Evolutionary conservation across 2,329 filamentous ascomycete genomes (phyloP), one percentile per base, ranked within the genome.

Genomic region (Exophiala xenobiotica): DNA sequence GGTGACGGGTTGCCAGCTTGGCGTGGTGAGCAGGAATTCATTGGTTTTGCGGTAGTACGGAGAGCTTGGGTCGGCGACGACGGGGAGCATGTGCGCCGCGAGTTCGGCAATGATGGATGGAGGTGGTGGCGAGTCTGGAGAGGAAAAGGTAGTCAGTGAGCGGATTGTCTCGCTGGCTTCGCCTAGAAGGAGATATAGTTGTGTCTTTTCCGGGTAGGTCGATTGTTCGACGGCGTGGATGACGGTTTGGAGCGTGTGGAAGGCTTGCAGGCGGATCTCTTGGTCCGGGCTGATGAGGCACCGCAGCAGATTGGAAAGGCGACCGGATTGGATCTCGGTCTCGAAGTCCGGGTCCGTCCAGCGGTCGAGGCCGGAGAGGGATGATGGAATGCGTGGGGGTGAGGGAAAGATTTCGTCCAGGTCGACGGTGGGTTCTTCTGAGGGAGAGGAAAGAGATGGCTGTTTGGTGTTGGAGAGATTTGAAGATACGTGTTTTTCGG

Each of bases 41-140:
- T 95, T 96, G 69, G 93, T 74, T 66, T 96, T 96, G 51, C 83
- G 81, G 67, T 96, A 97, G 29, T 96, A 79, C 54, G 81, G 82
- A 65, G 95, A 89, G 12, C 90, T 77, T 0, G 92, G 92, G 55
- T 89, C 85, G 18, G 78, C 79, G 39, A 95, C 72, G 12, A 95
- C 82, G 1, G 79, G 73, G 6, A 95, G 75, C 8, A 49, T 26
- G 1, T 85, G 82, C 58, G 83, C 82, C 6, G 89, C 85, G 62
- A 96, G 93, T 8, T 86, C 81, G n/a, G 84, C 80, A 4, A 89
- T 82, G 9, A 89, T 77, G 54, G 85, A 89, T 0, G 90, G 86
- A 3, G 95, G 74, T 1, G 86, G 79, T 2, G 72, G 40, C 86
- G 77, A 27, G 74, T 66, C 6, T 72, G 66, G 49, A 35, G 12